A percentile compares a stretch with the other conserved stretches of the same genome.
Conservation (phyloP, 352 stramenopile species). For the Phytophthora agathidicida region DNA sequence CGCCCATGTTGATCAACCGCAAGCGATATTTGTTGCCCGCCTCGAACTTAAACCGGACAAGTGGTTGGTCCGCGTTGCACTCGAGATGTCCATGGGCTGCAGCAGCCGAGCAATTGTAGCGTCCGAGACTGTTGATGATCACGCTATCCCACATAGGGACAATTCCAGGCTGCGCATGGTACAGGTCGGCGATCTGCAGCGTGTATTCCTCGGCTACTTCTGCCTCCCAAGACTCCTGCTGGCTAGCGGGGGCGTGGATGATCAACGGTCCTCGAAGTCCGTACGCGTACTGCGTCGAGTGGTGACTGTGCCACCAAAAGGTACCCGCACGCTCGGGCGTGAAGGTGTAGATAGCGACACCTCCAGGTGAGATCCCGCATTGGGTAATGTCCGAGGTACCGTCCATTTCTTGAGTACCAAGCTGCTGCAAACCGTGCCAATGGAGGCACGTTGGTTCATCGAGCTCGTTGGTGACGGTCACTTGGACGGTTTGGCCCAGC, state of each 20-base stretch:
- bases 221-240: slow-evolving; percentile 18
- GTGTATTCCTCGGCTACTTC: slow-evolving; percentile 29
- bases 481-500: slow-evolving; percentile 29
- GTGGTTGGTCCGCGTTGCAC: slow-evolving; percentile 28
- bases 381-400: slow-evolving; percentile 42
- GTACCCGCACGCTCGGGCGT: slow-evolving; percentile 31
- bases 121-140: slow-evolving; percentile 36
- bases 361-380: slow-evolving; percentile 24
- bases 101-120: slow-evolving; percentile 38
- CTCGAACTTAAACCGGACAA: slow-evolving; percentile 30
- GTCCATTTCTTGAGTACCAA: slow-evolving; percentile 43
- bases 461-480: slow-evolving; percentile 31
- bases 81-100: slow-evolving; percentile 9
- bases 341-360: slow-evolving; percentile 33
- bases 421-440: slow-evolving; percentile 42
- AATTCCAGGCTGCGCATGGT: slow-evolving; percentile 22
- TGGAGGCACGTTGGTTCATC: slow-evolving; percentile 30
- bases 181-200: slow-evolving; percentile 38
- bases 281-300: slow-evolving; percentile 38
- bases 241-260: slow-evolving; percentile 17
- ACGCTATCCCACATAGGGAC: slow-evolving; percentile 37
- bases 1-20: slow-evolving; percentile 39
- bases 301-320: slow-evolving; percentile 46
- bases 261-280: slow-evolving; percentile 35
- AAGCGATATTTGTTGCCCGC: slow-evolving; percentile 33